phyloP scores from a whole-genome alignment of 441 rosid genomes.

The Jatropha multifida region DNA sequence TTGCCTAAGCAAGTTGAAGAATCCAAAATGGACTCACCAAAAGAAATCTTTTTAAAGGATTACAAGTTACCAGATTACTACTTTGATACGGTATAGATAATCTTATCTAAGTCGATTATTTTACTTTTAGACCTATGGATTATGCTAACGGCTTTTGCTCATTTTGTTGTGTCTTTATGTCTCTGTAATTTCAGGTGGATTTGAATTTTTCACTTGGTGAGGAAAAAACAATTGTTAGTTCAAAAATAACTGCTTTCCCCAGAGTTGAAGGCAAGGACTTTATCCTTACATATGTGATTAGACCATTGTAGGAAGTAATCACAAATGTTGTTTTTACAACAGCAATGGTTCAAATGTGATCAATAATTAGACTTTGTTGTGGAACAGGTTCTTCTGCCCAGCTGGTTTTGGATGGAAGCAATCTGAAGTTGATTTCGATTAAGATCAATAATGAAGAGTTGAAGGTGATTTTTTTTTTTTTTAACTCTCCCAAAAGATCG shows the following conservation, averaged over 20 bases:
- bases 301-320: background rate
- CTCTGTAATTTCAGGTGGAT: constrained; percentile 60
- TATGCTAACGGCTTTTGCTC: constrained; percentile 10
- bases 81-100: constrained; percentile 63
- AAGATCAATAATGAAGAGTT: constrained; percentile 68
- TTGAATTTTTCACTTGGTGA: constrained; percentile 80
- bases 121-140: background rate
- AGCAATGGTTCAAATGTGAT: background rate
- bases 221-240: constrained; percentile 88
- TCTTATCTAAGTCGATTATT: background rate
- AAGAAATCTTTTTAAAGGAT: constrained; percentile 91
- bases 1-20: constrained; percentile 63
- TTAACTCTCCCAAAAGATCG: background rate
- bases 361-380: constrained; percentile 12
- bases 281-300: constrained; percentile 7
- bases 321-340: background rate
- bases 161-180: constrained; percentile 17
- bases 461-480: constrained; percentile 46
- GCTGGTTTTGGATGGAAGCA: constrained; percentile 80
- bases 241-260: constrained; percentile 71
- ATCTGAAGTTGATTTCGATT: constrained; percentile 68
- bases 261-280: constrained; percentile 67
- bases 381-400: constrained; percentile 64
- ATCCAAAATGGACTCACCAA: constrained; percentile 77
- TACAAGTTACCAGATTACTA: constrained; percentile 90